A percentile compares a stretch with the other conserved stretches of the same genome.
Conservation (phyloP, 2,329 filamentous ascomycete species). For the Thielaviopsis populi region DNA sequence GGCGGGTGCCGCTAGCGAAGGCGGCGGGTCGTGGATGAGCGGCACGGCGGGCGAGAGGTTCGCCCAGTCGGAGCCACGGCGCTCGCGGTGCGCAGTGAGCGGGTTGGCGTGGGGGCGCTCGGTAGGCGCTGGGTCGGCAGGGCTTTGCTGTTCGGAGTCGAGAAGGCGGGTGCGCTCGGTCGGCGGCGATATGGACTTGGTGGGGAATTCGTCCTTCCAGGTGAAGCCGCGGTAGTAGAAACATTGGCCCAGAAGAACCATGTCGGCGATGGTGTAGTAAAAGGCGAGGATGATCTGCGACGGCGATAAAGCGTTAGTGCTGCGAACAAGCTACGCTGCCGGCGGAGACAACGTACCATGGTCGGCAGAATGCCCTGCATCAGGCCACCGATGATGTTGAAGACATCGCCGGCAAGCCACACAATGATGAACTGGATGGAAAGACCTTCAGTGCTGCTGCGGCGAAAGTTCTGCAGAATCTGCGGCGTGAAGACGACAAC, state of each 20-base stretch:
- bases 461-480: slow-evolving; percentile 86
- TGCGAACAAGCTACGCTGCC: neutral
- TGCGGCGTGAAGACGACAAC: slow-evolving; percentile 95
- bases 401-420: slow-evolving; percentile 88
- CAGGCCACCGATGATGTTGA: slow-evolving; percentile 88
- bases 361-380: slow-evolving; percentile 85
- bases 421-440: slow-evolving; percentile 84
- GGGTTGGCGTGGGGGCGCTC: slow-evolving; percentile 23
- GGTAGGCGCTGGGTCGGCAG: slow-evolving; percentile 5
- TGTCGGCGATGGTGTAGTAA: slow-evolving; percentile 83
- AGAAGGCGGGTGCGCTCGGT: slow-evolving; percentile 41
- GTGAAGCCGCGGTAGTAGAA: slow-evolving; percentile 91
- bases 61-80: slow-evolving; percentile 41
- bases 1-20: slow-evolving; percentile 20
- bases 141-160: slow-evolving; percentile 15
- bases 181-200: slow-evolving; percentile 20
- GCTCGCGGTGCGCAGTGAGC: slow-evolving; percentile 25
- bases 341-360: slow-evolving; percentile 42
- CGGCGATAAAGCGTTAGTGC: neutral
- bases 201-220: slow-evolving; percentile 38
- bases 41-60: slow-evolving; percentile 71
- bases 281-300: slow-evolving; percentile 67
- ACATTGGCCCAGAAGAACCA: slow-evolving; percentile 75
- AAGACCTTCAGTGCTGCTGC: slow-evolving; percentile 70
- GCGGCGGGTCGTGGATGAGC: slow-evolving; percentile 39